Conservation (phyloP, 83 land plant species). For the Picea mariana region DNA sequence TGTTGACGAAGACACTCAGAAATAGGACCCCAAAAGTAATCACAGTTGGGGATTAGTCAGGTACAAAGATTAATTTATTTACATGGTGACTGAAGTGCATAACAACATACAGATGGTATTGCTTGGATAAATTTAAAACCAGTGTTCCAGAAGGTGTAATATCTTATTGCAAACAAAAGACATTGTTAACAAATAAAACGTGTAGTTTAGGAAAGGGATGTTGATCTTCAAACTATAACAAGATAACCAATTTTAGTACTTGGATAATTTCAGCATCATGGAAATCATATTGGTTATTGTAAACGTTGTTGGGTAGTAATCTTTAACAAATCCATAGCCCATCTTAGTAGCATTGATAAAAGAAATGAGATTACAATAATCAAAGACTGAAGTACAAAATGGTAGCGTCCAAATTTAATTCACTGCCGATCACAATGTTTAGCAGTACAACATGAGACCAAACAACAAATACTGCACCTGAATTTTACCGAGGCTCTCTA, state of each 20-base stretch:
- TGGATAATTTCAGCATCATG: neutral
- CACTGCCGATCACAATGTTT: constrained; percentile 2
- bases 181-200: neutral
- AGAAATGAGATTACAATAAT: neutral
- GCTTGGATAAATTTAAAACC: no score
- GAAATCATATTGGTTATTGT: neutral
- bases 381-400: neutral
- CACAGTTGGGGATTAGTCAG: no score
- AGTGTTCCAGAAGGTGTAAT: neutral
- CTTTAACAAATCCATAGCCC: neutral
- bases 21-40: no score
- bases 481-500: constrained; percentile 9
- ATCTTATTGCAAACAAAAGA: neutral
- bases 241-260: neutral
- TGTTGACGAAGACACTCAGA: no score
- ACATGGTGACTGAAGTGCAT: neutral
- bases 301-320: neutral
- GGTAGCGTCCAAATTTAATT: neutral
- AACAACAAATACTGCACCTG: constrained; percentile 13
- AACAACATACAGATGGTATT: neutral
- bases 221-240: neutral
- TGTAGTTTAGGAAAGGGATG: neutral
- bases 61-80: neutral
- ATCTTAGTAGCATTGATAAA: neutral
- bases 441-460: neutral